Conservation (phyloP, 495 filamentous ascomycete species). For the Margaritispora aquatica region DNA sequence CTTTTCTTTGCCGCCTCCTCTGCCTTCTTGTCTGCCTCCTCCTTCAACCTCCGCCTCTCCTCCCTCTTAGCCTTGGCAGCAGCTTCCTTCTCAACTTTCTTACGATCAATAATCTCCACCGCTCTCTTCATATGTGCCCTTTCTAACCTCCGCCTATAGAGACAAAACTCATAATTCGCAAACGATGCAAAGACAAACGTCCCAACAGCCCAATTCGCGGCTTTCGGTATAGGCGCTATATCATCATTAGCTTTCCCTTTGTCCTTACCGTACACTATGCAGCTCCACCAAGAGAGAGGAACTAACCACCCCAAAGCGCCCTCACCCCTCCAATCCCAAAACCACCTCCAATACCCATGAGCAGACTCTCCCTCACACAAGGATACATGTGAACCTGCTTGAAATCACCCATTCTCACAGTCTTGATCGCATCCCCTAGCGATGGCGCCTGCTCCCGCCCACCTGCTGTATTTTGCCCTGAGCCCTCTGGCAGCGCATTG, state of each 20-base stretch:
- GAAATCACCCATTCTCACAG: slow-evolving; percentile 63
- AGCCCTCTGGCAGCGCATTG: slow-evolving; percentile 25
- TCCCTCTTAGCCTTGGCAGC: slow-evolving; percentile 42
- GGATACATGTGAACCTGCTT: slow-evolving; percentile 70
- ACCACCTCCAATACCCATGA: slow-evolving; percentile 75
- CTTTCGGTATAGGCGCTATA: slow-evolving; percentile 42
- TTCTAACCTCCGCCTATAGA: slow-evolving; percentile 62
- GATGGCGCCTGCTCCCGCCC: slow-evolving; percentile 39
- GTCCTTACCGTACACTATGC: too few relatives aligned
- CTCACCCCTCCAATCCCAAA: slow-evolving; percentile 66
- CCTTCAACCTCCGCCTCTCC: slow-evolving; percentile 45
- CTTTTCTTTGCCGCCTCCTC: slow-evolving; percentile 31
- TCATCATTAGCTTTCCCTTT: background rate
- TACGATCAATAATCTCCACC: slow-evolving; percentile 70
- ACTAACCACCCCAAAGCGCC: slow-evolving; percentile 68
- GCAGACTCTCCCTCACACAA: slow-evolving; percentile 73
- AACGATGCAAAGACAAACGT: slow-evolving; percentile 58
- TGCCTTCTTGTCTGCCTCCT: slow-evolving; percentile 31
- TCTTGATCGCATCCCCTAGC: slow-evolving; percentile 58
- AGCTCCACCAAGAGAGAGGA: background rate
- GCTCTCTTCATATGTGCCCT: slow-evolving; percentile 71
- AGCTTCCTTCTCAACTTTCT: slow-evolving; percentile 59
- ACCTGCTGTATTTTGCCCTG: slow-evolving; percentile 34
- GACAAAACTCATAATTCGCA: slow-evolving; percentile 74
- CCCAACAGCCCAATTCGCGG: slow-evolving; percentile 82